Evolutionary conservation across 1,284 basidiomycete genomes (phyloP).

Genomic region (Trichosporon ovoides): DNA sequence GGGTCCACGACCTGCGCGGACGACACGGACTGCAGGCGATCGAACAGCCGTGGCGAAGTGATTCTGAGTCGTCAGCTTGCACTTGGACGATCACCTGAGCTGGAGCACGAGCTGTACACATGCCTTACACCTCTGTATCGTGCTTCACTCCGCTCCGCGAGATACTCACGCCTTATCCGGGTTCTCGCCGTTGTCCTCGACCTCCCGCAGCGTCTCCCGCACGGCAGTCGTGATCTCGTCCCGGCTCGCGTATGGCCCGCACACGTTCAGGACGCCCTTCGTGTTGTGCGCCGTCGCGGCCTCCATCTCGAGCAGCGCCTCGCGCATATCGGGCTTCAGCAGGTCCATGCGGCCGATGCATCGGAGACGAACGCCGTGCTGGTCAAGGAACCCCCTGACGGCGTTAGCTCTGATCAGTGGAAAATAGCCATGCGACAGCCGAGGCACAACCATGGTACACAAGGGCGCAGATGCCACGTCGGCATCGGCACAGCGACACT

Average conservation of each 20-base stretch:
- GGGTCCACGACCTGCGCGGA: slow-evolving; percentile 10
- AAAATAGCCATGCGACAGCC: background rate
- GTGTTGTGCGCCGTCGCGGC: slow-evolving; percentile 67
- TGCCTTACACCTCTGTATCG: background rate
- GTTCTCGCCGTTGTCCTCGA: slow-evolving; percentile 45
- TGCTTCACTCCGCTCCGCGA: background rate
- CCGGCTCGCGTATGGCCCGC: slow-evolving; percentile 86
- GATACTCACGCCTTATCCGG: slow-evolving; percentile 4
- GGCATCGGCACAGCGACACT: slow-evolving; percentile 31
- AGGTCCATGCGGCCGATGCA: slow-evolving; percentile 72
- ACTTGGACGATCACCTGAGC: background rate
- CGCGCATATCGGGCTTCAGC: slow-evolving; percentile 70
- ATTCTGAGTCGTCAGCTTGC: background rate
- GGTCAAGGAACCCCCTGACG: slow-evolving; percentile 66
- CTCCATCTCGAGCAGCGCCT: slow-evolving; percentile 69
- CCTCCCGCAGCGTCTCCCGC: slow-evolving; percentile 55
- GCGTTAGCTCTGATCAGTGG: slow-evolving; percentile 1
- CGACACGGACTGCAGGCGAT: slow-evolving; percentile 12
- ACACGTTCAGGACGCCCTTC: slow-evolving; percentile 86
- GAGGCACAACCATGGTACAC: background rate
- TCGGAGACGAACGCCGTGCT: slow-evolving; percentile 78
- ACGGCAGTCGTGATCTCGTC: slow-evolving; percentile 87
- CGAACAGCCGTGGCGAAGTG: slow-evolving; percentile 13
- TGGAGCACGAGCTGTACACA: background rate
- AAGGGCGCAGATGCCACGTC: background rate